phyloP scores from a whole-genome alignment of 2,329 filamentous ascomycete genomes.

The Cladosporium halotolerans region DNA sequence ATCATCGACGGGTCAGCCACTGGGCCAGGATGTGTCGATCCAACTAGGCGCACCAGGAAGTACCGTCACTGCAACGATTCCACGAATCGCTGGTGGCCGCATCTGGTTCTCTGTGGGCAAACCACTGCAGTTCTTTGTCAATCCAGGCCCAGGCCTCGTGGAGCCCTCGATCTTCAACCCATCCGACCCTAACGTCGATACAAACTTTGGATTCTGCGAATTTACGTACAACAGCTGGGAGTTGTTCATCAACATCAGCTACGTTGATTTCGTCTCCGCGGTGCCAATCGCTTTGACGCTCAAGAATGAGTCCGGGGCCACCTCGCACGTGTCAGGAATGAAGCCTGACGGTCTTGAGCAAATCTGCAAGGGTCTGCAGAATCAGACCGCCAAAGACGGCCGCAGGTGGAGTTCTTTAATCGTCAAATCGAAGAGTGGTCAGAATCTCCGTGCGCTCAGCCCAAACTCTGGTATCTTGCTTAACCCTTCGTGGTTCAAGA shows the following conservation, averaged over 20 bases:
- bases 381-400: constrained; percentile 52
- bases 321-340: constrained; percentile 53
- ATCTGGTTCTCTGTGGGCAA: constrained; percentile 32
- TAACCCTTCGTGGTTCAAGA: constrained; percentile 42
- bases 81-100: constrained; percentile 32
- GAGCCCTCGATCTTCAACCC: constrained; percentile 33
- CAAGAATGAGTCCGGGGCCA: constrained; percentile 31
- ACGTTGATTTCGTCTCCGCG: constrained; percentile 35
- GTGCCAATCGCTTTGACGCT: constrained; percentile 37
- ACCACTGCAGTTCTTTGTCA: constrained; percentile 29
- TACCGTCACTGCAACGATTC: constrained; percentile 28
- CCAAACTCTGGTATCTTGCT: constrained; percentile 42
- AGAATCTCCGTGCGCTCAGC: constrained; percentile 37
- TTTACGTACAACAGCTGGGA: constrained; percentile 44
- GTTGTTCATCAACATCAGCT: constrained; percentile 41
- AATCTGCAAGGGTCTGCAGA: constrained; percentile 49
- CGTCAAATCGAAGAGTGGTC: constrained; percentile 31
- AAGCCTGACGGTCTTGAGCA: constrained; percentile 49
- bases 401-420: constrained; percentile 58
- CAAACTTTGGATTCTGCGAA: constrained; percentile 41
- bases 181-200: constrained; percentile 40
- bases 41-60: constrained; percentile 34
- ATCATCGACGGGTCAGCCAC: constrained; percentile 27
- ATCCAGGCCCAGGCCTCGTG: constrained; percentile 32
- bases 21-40: constrained; percentile 39